Evolutionary conservation across 2,329 filamentous ascomycete genomes (phyloP).

Genomic region (Cytospora paraplurivora): DNA sequence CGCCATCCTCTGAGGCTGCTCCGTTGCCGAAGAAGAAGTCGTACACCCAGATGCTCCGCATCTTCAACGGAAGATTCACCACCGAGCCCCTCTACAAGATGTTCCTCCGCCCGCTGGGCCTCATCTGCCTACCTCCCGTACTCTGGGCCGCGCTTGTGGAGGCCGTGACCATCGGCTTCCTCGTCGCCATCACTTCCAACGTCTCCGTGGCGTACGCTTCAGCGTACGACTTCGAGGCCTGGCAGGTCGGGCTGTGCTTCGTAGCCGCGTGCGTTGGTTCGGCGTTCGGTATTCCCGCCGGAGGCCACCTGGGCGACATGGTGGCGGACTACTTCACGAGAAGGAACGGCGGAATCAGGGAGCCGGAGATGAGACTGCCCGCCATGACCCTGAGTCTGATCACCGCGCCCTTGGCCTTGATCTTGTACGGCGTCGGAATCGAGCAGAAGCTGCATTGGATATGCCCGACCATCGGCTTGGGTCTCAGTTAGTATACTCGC

Average conservation of each 20-base stretch:
- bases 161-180: slow-evolving; percentile 57
- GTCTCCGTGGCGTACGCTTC: slow-evolving; percentile 46
- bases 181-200: slow-evolving; percentile 58
- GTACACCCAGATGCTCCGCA: slow-evolving; percentile 41
- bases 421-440: slow-evolving; percentile 53
- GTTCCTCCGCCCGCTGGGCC: slow-evolving; percentile 50
- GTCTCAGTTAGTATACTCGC: slow-evolving; percentile 45
- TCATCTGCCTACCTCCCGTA: slow-evolving; percentile 54
- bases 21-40: slow-evolving; percentile 33
- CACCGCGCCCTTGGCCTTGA: slow-evolving; percentile 49
- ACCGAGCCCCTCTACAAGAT: slow-evolving; percentile 51
- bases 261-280: slow-evolving; percentile 51
- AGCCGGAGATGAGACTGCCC: slow-evolving; percentile 62
- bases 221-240: slow-evolving; percentile 48
- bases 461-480: slow-evolving; percentile 56
- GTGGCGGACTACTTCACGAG: slow-evolving; percentile 52
- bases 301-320: slow-evolving; percentile 51
- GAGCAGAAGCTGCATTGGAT: slow-evolving; percentile 55
- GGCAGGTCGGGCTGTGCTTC: slow-evolving; percentile 55
- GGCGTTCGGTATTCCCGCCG: slow-evolving; percentile 51
- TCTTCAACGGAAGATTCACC: slow-evolving; percentile 48
- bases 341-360: slow-evolving; percentile 57
- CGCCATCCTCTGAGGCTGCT: background rate
- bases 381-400: slow-evolving; percentile 54
- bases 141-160: slow-evolving; percentile 58